These are phyloP conservation scores for Arabidopsis hybrid DNA, from an alignment of 441 rosid species.

Conservation along the genomic window DNA sequence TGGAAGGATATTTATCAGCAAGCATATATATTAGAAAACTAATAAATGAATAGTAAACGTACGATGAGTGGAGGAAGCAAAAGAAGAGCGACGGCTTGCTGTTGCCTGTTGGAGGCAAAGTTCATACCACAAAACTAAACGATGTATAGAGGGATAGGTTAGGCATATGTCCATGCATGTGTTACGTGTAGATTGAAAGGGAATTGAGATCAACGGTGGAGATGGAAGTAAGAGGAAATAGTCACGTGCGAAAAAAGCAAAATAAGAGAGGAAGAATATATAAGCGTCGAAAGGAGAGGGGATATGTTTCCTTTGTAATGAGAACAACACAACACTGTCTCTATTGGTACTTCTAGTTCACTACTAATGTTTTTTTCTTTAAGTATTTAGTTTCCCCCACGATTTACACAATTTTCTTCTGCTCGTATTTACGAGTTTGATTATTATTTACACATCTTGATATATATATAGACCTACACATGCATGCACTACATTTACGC, in stretches of 20 bases:
- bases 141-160: slow-evolving; percentile 30
- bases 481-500: background rate
- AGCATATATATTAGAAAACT: background rate
- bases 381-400: slow-evolving; percentile 37
- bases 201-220: slow-evolving; percentile 10
- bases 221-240: slow-evolving; percentile 24
- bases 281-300: slow-evolving; percentile 42
- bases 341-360: slow-evolving; percentile 31
- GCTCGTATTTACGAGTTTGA: slow-evolving; percentile 13
- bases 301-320: slow-evolving; percentile 49
- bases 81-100: background rate
- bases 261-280: slow-evolving; percentile 33
- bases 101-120: slow-evolving; percentile 5
- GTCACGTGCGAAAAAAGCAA: slow-evolving; percentile 46
- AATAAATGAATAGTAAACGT: background rate
- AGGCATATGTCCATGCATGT: slow-evolving; percentile 41
- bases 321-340: slow-evolving; percentile 53
- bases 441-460: slow-evolving; percentile 4
- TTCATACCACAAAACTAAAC: slow-evolving; percentile 20
- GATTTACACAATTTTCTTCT: slow-evolving; percentile 52
- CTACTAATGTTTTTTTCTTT: slow-evolving; percentile 25
- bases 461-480: background rate
- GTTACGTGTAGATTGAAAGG: slow-evolving; percentile 17
- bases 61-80: background rate
- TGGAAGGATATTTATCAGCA: background rate